Conservation (phyloP, 2,329 filamentous ascomycete species). For the Talaromyces verruculosus region DNA sequence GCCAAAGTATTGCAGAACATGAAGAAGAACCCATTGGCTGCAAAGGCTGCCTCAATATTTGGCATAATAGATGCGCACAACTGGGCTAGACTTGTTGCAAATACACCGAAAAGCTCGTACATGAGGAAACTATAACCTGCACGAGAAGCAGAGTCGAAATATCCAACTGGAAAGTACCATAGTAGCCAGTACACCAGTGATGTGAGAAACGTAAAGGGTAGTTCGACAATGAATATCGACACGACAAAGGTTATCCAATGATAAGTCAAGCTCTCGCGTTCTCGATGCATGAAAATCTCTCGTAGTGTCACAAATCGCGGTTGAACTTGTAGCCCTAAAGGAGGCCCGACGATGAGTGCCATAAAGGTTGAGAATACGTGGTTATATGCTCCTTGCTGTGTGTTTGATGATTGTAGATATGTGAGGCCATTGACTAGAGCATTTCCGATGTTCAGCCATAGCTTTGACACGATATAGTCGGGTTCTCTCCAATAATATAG, state of each 20-base stretch:
- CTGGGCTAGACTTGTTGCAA: conserved; percentile 62
- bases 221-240: conserved; percentile 21
- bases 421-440: conserved; percentile 22
- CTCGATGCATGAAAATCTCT: conserved; percentile 20
- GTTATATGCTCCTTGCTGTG: background rate
- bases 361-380: conserved; percentile 8
- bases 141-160: conserved; percentile 59
- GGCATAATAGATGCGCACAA: conserved; percentile 68
- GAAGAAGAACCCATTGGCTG: conserved; percentile 76
- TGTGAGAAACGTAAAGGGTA: conserved; percentile 57
- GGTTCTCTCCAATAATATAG: conserved; percentile 24
- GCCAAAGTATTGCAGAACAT: conserved; percentile 80
- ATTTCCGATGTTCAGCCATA: conserved; percentile 19
- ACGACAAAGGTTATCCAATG: conserved; percentile 23
- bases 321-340: conserved; percentile 18
- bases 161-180: conserved; percentile 76
- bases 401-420: background rate
- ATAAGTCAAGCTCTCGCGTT: conserved; percentile 21
- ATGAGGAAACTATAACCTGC: conserved; percentile 84
- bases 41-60: conserved; percentile 70
- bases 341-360: conserved; percentile 7
- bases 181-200: conserved; percentile 75
- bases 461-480: conserved; percentile 18
- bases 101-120: conserved; percentile 73
- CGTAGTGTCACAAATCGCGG: conserved; percentile 23